Conservation (phyloP, 1,284 basidiomycete genomes). For the Pterulicium gracile region DNA sequence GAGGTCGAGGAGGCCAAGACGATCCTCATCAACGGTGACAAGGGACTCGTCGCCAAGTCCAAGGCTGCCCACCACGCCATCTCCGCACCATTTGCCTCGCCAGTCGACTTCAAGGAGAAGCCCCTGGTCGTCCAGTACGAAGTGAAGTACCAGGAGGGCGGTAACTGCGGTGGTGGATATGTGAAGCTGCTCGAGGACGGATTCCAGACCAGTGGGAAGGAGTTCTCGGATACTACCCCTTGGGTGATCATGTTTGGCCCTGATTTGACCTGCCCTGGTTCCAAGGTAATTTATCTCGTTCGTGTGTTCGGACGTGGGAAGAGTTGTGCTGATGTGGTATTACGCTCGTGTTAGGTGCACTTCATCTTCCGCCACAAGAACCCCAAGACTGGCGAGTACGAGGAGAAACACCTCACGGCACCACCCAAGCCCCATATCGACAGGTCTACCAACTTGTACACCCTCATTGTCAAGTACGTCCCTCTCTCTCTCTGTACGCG, state of each 20-base stretch:
- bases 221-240: conserved; percentile 95
- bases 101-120: conserved; percentile 78
- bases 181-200: conserved; percentile 93
- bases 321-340: conserved; percentile 7
- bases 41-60: conserved; percentile 85
- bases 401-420: conserved; percentile 91
- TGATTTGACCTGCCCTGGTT: conserved; percentile 79
- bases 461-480: conserved; percentile 79
- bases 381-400: conserved; percentile 82
- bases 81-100: conserved; percentile 77
- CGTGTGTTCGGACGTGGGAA: conserved; percentile 1
- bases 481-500: conserved; percentile 2
- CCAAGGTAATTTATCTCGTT: conserved; percentile 42
- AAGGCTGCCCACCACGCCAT: conserved; percentile 96
- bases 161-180: conserved; percentile 99
- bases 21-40: conserved; percentile 72
- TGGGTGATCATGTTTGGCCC: conserved; percentile 97
- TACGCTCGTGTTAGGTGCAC: conserved; percentile 51
- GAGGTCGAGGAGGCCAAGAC: conserved; percentile 80
- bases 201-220: conserved; percentile 84
- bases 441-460: conserved; percentile 88
- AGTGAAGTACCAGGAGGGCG: conserved; percentile 98
- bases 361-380: conserved; percentile 98
- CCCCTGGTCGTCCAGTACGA: conserved; percentile 98
- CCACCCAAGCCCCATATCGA: conserved; percentile 81